Evolutionary conservation across 441 rosid genomes (phyloP).

Genomic region (Eutrema salsugineum): DNA sequence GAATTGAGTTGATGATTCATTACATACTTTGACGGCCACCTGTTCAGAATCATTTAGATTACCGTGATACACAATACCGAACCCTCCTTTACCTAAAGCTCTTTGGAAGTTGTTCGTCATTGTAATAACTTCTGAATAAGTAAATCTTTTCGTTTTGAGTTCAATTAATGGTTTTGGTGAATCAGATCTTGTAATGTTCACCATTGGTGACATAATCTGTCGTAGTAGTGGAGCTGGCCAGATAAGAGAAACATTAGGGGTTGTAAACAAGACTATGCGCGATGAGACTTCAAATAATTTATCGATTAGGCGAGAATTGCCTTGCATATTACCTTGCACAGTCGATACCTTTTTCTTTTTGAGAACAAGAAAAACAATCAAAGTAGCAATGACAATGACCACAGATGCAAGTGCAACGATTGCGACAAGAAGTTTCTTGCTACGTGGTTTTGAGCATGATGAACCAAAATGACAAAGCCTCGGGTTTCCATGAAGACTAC

Average conservation of each 20-base stretch:
- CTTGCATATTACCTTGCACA: background rate
- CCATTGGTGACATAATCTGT: no score
- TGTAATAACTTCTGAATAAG: conserved; percentile 25
- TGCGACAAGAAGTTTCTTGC: background rate
- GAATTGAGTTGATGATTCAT: conserved; percentile 16
- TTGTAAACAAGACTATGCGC: no score
- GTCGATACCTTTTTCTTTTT: background rate
- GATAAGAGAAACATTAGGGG: no score
- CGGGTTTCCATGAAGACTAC: conserved; percentile 1
- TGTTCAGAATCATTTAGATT: conserved; percentile 19
- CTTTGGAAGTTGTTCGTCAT: conserved; percentile 29
- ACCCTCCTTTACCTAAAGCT: conserved; percentile 23
- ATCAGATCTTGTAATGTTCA: no score
- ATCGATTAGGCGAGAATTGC: no score
- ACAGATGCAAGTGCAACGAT: background rate
- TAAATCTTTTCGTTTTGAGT: conserved; percentile 5
- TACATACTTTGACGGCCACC: background rate
- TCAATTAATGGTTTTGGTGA: background rate
- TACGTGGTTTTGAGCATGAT: background rate
- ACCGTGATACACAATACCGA: conserved; percentile 20
- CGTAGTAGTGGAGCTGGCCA: no score
- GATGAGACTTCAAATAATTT: no score
- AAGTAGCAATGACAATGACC: background rate
- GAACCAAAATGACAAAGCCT: background rate
- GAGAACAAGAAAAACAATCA: background rate